Evolutionary conservation across 257 asterid genomes (phyloP), one percentile per base, ranked within the genome.

Genomic region (Primulina eburnea): DNA sequence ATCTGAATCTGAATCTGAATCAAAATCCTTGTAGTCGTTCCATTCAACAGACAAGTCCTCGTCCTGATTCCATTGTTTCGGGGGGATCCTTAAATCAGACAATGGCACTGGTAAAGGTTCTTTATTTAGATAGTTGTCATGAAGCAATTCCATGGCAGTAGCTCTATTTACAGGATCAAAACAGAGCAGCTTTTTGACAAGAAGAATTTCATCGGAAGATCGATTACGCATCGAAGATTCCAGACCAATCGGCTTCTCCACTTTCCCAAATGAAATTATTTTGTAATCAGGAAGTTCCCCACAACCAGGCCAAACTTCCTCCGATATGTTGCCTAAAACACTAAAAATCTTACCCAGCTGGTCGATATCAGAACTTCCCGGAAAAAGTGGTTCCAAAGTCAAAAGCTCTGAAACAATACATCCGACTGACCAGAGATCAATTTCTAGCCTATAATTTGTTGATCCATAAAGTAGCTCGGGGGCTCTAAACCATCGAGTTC

Each of bases 381-480:
- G 96, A 71, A 94, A 91, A 58, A 91, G 78, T 18, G 99, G 95
- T 69, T 86, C 86, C 38, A 88, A 84, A 59, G 84, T 83, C 64
- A 89, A 60, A 71, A 94, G 87, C 86, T 91, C 98, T 0, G 97
- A 90, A 73, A 94, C 91, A 55, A 94, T 89, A 53, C 97, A 94
- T 16, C 99, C 99, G 34, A 94, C 75, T 21, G 99, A 89, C 99
- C 99, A 94, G 55, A 94, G 85, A 68, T 94, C 99, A 60, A 91
- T 84, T 83, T 89, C 99, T 17, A 83, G 79, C 24, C 96, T 96
- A 37, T 94, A 94, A 34, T 73, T 86, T 34, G 96, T 89, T 61
- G 97, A 91, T 2, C 99, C 99, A 29, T 85, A 91, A 2, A 94
- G 96, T 64, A 94, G 88, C 81, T 94, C 99, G 2, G 99, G 99